Evolutionary conservation across 768 basidiomycete genomes (phyloP).

Genomic region (Mycena vulgaris): DNA sequence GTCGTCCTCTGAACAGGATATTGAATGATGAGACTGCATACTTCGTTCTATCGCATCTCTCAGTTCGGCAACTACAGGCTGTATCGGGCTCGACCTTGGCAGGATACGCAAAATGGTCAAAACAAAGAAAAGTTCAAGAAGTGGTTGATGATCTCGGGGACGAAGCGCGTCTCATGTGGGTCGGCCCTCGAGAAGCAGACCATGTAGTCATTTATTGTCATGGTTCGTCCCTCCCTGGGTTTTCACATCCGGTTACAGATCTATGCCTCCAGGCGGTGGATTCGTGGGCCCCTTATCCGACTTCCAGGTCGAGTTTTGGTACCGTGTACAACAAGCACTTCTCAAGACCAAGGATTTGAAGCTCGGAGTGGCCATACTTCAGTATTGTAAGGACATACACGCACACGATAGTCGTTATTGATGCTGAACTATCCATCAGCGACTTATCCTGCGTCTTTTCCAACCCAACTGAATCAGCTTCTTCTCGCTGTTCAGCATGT

Average conservation of each 20-base stretch:
- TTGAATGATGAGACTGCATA: constrained; percentile 2
- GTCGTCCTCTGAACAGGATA: constrained; percentile 12
- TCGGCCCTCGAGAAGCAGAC: constrained; percentile 5
- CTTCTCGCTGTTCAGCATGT: constrained; percentile 33
- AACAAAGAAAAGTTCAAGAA: not conserved
- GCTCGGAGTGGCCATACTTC: constrained; percentile 23
- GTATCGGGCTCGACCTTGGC: constrained; percentile 13
- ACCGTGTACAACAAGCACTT: constrained; percentile 18
- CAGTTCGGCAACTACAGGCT: constrained; percentile 21
- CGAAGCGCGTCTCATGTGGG: constrained; percentile 21
- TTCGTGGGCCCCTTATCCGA: constrained; percentile 27
- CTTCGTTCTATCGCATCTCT: constrained; percentile 22
- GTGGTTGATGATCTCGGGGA: constrained; percentile 14
- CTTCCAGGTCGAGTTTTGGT: constrained; percentile 30
- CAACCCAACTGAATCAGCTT: constrained; percentile 39
- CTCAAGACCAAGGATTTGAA: not conserved
- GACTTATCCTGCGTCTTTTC: constrained; percentile 29
- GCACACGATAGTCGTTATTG: not conserved
- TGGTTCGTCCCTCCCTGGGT: not conserved
- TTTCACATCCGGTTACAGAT: not conserved
- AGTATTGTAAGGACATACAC: constrained; percentile 10
- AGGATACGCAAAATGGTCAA: constrained; percentile 17
- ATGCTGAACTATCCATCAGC: not conserved
- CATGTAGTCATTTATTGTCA: constrained; percentile 29
- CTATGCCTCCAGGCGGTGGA: constrained; percentile 4